A percentile compares a stretch with the other conserved stretches of the same genome.
These are phyloP conservation scores for Lepiota subincarnata DNA, from an alignment of 768 basidiomycete genomes.

Conservation along the genomic window DNA sequence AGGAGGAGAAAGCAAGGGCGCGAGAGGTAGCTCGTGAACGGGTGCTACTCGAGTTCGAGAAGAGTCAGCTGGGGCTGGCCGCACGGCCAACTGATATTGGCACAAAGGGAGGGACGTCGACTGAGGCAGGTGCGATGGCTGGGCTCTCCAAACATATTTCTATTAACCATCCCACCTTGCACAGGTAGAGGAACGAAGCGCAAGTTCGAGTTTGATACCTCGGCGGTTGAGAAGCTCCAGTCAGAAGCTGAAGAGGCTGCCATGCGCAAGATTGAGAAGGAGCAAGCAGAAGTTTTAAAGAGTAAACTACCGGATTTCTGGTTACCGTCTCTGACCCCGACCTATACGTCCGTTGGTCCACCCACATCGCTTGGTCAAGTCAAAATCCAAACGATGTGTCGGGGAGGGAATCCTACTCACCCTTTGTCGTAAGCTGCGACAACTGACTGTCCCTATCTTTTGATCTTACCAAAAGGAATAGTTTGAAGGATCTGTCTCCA, in stretches of 20 bases:
- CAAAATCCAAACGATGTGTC: conserved; percentile 86
- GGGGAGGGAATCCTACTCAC: conserved; percentile 77
- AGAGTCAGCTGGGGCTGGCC: conserved; percentile 73
- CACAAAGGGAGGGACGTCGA: conserved; percentile 34
- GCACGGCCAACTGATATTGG: conserved; percentile 33
- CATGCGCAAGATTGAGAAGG: conserved; percentile 72
- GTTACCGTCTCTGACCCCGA: conserved; percentile 92
- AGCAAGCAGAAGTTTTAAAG: conserved; percentile 81
- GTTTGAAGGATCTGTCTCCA: conserved; percentile 77
- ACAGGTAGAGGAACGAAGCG: conserved; percentile 67
- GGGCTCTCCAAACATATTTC: not conserved
- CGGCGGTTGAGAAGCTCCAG: conserved; percentile 65
- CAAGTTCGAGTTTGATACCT: conserved; percentile 79
- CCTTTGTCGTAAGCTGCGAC: conserved; percentile 54
- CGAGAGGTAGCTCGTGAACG: conserved; percentile 79
- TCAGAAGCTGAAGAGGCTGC: conserved; percentile 88
- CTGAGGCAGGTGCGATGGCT: conserved; percentile 26
- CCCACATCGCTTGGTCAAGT: conserved; percentile 71
- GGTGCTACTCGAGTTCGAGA: conserved; percentile 87
- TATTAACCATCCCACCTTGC: not conserved
- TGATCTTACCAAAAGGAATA: conserved; percentile 26
- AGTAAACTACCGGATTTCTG: conserved; percentile 96
- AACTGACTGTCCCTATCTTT: conserved; percentile 2
- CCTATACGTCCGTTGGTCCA: conserved; percentile 55
- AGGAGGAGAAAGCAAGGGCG: conserved; percentile 67